These are phyloP conservation scores for Excoecaria agallocha DNA, from an alignment of 345 rosid genomes.

Conservation along the genomic window DNA sequence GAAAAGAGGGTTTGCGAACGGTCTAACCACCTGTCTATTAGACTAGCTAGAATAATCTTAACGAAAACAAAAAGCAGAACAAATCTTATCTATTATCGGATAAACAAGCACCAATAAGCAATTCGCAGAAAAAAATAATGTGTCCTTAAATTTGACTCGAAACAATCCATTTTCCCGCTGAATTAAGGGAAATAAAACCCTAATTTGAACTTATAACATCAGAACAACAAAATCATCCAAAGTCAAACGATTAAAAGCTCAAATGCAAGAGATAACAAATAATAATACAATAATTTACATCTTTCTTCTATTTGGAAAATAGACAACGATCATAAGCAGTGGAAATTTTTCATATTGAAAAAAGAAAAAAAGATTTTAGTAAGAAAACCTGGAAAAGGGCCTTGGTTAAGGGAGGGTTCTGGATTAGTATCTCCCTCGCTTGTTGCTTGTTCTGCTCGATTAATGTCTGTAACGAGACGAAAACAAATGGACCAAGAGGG, in stretches of 20 bases:
- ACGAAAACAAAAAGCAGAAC: neutral
- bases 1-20: neutral
- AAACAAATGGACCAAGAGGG: neutral
- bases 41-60: neutral
- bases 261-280: neutral
- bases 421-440: conserved; percentile 79
- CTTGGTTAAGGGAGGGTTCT: conserved; percentile 82
- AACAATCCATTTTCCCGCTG: too few species aligned
- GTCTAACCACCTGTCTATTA: neutral
- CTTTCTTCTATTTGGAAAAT: neutral
- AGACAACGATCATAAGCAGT: neutral
- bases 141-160: neutral
- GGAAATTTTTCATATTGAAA: neutral
- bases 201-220: neutral
- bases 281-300: neutral
- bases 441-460: conserved; percentile 90
- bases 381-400: conserved; percentile 82
- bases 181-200: neutral
- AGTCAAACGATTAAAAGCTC: neutral
- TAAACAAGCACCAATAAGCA: neutral
- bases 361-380: neutral
- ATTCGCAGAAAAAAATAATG: neutral
- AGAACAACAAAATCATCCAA: neutral
- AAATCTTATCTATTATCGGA: neutral
- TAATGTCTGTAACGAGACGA: conserved; percentile 43